Percentiles rank a stretch among this genome's conserved stretches.
These are phyloP conservation scores for Camellia granthamiana DNA, from an alignment of 148 eudicot genomes.

Conservation along the genomic window DNA sequence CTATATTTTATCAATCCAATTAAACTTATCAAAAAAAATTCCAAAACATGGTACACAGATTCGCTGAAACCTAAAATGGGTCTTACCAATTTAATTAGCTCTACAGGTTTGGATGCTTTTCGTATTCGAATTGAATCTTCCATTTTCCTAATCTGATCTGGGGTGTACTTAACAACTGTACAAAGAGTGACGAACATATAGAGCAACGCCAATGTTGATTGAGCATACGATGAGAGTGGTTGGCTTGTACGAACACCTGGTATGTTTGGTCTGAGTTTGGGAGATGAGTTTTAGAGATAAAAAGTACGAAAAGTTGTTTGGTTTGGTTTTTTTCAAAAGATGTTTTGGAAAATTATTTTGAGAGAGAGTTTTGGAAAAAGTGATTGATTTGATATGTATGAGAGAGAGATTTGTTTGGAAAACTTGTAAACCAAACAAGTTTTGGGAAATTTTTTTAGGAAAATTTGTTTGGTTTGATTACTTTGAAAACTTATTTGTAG, in stretches of 20 bases:
- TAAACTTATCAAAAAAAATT: neutral
- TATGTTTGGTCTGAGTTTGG: too few species aligned
- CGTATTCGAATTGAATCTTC: constrained; percentile 75
- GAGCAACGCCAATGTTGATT: constrained; percentile 67
- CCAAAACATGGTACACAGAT: neutral
- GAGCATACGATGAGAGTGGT: constrained; percentile 67
- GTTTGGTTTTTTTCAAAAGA: too few species aligned
- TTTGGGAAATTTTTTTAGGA: too few species aligned
- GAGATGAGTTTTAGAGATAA: too few species aligned
- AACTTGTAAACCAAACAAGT: too few species aligned
- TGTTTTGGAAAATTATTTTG: too few species aligned
- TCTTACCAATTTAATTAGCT: constrained; percentile 74
- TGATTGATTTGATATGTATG: too few species aligned
- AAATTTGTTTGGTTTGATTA: too few species aligned
- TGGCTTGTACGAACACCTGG: constrained; percentile 77
- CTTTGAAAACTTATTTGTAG: too few species aligned
- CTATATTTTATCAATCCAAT: neutral
- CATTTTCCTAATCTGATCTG: constrained; percentile 71
- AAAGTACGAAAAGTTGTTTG: too few species aligned
- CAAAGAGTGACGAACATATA: constrained; percentile 64
- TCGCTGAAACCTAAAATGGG: neutral
- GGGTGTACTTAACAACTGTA: constrained; percentile 72
- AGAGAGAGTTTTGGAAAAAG: too few species aligned
- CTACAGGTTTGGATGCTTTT: constrained; percentile 58
- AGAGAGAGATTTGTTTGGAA: too few species aligned